phyloP scores from a whole-genome alignment of 2,329 filamentous ascomycete species.

The Clarireedia sp. region DNA sequence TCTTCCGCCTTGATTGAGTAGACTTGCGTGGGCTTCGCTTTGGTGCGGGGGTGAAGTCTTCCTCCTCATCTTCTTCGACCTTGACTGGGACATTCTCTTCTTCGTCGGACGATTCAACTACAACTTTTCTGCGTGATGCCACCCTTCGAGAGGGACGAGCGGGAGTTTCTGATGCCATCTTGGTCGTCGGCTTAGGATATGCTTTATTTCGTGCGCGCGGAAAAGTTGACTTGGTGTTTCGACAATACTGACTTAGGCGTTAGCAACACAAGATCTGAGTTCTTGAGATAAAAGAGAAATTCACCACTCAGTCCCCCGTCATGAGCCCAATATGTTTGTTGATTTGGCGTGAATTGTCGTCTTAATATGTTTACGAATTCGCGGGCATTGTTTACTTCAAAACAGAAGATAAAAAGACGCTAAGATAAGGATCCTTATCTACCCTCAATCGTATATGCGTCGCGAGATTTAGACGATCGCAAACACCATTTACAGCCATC shows the following conservation, averaged over 20 bases:
- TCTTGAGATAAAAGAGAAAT: background rate
- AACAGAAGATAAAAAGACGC: constrained; percentile 10
- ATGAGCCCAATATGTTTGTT: background rate
- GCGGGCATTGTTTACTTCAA: constrained; percentile 10
- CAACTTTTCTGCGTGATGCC: constrained; percentile 59
- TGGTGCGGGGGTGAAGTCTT: constrained; percentile 66
- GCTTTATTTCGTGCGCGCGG: constrained; percentile 10
- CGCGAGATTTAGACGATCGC: background rate
- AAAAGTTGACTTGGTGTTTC: background rate
- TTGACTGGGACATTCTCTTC: constrained; percentile 61
- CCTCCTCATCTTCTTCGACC: constrained; percentile 55
- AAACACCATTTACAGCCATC: too few species aligned
- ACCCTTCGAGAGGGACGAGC: constrained; percentile 52
- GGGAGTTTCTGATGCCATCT: constrained; percentile 29
- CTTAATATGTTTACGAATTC: constrained; percentile 1
- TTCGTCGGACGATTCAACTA: constrained; percentile 68
- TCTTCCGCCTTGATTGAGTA: constrained; percentile 43
- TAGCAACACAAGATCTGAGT: background rate
- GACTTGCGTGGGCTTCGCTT: constrained; percentile 50
- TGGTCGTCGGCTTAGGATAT: background rate
- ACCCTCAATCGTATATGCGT: background rate
- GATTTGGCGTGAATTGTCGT: background rate
- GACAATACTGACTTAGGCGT: background rate
- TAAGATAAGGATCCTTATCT: constrained; percentile 19
- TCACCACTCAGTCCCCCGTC: background rate